Percentiles rank a stretch among this genome's conserved stretches.
These are phyloP conservation scores for Citrullus mucosospermus DNA, from an alignment of 306 rosid genomes.

Conservation along the genomic window DNA sequence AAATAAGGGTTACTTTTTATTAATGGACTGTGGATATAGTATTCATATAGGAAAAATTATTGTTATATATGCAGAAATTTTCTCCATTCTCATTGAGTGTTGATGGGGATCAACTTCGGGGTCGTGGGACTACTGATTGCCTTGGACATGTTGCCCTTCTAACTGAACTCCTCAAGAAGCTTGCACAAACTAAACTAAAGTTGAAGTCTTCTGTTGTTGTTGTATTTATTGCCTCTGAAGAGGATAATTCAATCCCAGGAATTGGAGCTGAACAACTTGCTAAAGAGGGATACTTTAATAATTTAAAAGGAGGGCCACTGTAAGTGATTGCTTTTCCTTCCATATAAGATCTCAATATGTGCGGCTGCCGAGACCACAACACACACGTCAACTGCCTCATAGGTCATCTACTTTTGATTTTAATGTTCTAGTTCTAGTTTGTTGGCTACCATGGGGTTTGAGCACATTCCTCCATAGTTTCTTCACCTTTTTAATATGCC, in stretches of 20 bases:
- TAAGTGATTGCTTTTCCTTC: slow-evolving; percentile 28
- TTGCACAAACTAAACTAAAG: slow-evolving; percentile 55
- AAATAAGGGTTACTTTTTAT: background rate
- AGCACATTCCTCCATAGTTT: background rate
- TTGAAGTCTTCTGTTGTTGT: slow-evolving; percentile 78
- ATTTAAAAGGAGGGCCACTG: slow-evolving; percentile 77
- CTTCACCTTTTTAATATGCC: background rate
- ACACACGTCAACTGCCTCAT: background rate
- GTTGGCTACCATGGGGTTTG: background rate
- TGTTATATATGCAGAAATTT: slow-evolving; percentile 43
- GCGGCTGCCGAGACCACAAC: background rate
- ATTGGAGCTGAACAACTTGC: slow-evolving; percentile 88
- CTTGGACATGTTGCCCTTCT: slow-evolving; percentile 90
- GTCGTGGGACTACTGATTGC: slow-evolving; percentile 95
- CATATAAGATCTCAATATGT: background rate
- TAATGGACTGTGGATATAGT: background rate
- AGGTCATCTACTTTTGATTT: background rate
- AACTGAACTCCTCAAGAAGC: slow-evolving; percentile 71
- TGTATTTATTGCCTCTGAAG: slow-evolving; percentile 84
- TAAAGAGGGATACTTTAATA: slow-evolving; percentile 56
- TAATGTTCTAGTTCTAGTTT: background rate
- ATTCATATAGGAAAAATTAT: background rate
- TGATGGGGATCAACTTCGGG: slow-evolving; percentile 77
- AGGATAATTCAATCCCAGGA: slow-evolving; percentile 69
- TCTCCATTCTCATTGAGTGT: slow-evolving; percentile 84